These are phyloP conservation scores for Termitomyces sp. DNA, from an alignment of 768 basidiomycete species.

Conservation along the genomic window DNA sequence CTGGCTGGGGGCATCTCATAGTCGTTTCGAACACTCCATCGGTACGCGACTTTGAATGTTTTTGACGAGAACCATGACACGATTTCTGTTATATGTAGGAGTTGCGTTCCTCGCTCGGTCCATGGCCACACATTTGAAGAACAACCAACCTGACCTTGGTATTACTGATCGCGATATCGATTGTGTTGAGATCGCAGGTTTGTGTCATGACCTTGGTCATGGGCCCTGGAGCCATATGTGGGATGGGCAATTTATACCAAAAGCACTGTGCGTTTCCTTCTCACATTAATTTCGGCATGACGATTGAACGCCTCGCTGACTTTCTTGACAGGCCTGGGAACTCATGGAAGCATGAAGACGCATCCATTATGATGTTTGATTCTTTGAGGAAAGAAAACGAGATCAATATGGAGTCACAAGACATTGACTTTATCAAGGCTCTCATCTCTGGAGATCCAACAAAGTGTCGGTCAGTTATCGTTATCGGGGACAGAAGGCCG, in stretches of 20 bases:
- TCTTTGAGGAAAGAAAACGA: slow-evolving; percentile 53
- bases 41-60: slow-evolving; percentile 36
- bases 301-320: not conserved
- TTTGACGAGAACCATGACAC: not conserved
- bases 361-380: slow-evolving; percentile 80
- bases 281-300: not conserved
- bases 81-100: slow-evolving; percentile 38
- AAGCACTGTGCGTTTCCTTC: not conserved
- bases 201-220: slow-evolving; percentile 84
- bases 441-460: slow-evolving; percentile 62
- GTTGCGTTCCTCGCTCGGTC: slow-evolving; percentile 67
- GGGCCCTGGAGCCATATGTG: slow-evolving; percentile 87
- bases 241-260: slow-evolving; percentile 65
- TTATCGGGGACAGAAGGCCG: no score
- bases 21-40: slow-evolving; percentile 80
- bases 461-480: slow-evolving; percentile 24
- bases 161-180: slow-evolving; percentile 69
- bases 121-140: slow-evolving; percentile 53
- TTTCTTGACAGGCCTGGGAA: slow-evolving; percentile 33
- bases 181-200: slow-evolving; percentile 75
- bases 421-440: slow-evolving; percentile 65
- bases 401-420: slow-evolving; percentile 40
- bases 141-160: slow-evolving; percentile 51
- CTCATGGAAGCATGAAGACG: slow-evolving; percentile 72
- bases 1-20: slow-evolving; percentile 76